Evolutionary conservation across 257 asterid species (phyloP).

Genomic region (Solanum appendiculatum): DNA sequence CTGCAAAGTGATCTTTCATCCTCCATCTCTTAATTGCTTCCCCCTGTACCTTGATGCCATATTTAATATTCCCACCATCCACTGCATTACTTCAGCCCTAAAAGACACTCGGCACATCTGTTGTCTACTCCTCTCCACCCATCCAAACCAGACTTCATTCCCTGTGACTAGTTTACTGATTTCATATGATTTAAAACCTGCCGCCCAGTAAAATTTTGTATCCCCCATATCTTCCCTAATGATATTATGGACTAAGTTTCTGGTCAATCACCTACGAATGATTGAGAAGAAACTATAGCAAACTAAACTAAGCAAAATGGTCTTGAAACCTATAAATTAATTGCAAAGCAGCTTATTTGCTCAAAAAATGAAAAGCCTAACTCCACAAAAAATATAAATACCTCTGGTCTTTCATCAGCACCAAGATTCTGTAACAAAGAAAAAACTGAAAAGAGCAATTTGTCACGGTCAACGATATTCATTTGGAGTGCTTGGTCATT

Average conservation of each 20-base stretch:
- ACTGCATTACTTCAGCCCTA: not conserved
- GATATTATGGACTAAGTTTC: not conserved
- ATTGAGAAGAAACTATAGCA: not conserved
- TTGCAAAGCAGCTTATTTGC: not conserved
- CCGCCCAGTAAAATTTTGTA: not conserved
- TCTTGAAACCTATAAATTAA: not conserved
- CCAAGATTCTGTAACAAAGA: constrained; percentile 83
- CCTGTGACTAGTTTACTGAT: not conserved
- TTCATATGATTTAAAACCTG: not conserved
- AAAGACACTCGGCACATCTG: not conserved
- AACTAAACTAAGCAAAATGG: not conserved
- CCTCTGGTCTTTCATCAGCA: constrained; percentile 98
- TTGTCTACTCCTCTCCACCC: not conserved
- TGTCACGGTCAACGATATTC: constrained; percentile 50
- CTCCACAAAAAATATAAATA: constrained; percentile 21
- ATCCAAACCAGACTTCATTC: not conserved
- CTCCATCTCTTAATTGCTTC: not conserved
- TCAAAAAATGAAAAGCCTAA: not conserved
- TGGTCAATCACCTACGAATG: not conserved
- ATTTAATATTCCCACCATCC: not conserved
- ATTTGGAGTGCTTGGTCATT: constrained; percentile 23
- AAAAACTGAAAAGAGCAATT: constrained; percentile 74
- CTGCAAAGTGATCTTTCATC: not conserved
- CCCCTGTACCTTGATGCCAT: not conserved
- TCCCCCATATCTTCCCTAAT: not conserved